These are phyloP conservation scores for Phaeosphaeriaceae sp. DNA, from an alignment of 2,329 filamentous ascomycete genomes.

Conservation along the genomic window DNA sequence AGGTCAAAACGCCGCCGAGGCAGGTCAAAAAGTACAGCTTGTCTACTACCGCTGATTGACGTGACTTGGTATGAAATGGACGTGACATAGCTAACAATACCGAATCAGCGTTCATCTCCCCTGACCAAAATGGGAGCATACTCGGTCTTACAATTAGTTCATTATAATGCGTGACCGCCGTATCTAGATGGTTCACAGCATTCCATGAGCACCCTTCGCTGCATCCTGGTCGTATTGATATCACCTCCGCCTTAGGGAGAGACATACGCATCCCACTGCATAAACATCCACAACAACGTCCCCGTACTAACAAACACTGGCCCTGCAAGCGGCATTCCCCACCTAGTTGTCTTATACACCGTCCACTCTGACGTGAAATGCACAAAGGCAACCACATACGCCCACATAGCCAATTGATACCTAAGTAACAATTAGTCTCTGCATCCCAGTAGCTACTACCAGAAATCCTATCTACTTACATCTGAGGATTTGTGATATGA, in stretches of 20 bases:
- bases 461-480: slow-evolving; percentile 81
- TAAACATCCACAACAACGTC: slow-evolving; percentile 66
- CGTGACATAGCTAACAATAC: neutral
- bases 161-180: neutral
- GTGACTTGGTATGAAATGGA: slow-evolving; percentile 7
- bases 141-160: neutral
- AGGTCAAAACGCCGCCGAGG: slow-evolving; percentile 44
- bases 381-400: slow-evolving; percentile 75
- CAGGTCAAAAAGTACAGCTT: slow-evolving; percentile 44
- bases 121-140: neutral
- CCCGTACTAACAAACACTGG: slow-evolving; percentile 64
- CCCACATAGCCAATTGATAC: slow-evolving; percentile 83
- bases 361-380: slow-evolving; percentile 73
- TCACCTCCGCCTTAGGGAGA: slow-evolving; percentile 10
- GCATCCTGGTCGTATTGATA: neutral
- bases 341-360: slow-evolving; percentile 75
- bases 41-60: slow-evolving; percentile 3
- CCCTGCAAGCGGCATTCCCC: slow-evolving; percentile 64
- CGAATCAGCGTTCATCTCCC: neutral
- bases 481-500: slow-evolving; percentile 71
- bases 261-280: slow-evolving; percentile 75
- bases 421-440: slow-evolving; percentile 39
- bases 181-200: too few species aligned
- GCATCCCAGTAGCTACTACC: too few species aligned
- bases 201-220: too few species aligned